A percentile compares a stretch with the other conserved stretches of the same genome.
Conservation (phyloP, 139 green algal genomes). For the Limnomonas spitsbergensis region DNA sequence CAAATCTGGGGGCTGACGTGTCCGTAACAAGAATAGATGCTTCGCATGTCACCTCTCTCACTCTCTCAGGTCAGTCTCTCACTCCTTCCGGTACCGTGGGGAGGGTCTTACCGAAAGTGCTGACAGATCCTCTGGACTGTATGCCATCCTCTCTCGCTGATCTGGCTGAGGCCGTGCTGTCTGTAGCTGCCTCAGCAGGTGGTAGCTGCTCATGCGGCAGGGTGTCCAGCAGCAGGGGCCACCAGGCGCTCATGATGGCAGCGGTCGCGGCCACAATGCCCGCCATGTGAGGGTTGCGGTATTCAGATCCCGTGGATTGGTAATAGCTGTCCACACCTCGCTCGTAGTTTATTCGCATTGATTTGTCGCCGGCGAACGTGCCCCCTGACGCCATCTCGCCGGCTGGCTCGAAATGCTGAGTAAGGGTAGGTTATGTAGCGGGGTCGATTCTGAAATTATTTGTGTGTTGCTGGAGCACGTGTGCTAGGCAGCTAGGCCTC, state of each 20-base stretch:
- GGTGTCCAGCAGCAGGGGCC: not conserved
- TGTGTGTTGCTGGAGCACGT: no score
- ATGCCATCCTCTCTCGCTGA: not conserved
- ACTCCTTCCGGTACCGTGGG: no score
- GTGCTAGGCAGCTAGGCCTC: no score
- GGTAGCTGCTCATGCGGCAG: not conserved
- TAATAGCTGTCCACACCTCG: slow-evolving; percentile 17
- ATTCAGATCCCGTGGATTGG: not conserved
- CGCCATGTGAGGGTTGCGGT: slow-evolving; percentile 20
- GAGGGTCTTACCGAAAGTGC: not conserved
- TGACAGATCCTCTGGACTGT: not conserved
- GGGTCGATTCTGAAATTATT: no score
- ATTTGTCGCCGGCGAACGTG: slow-evolving; percentile 11
- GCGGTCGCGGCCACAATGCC: slow-evolving; percentile 9
- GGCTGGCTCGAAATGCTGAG: no score
- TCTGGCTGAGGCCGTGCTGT: not conserved
- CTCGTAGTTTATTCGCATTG: slow-evolving; percentile 17
- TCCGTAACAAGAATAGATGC: no score
- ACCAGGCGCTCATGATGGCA: slow-evolving; percentile 11
- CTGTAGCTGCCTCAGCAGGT: not conserved
- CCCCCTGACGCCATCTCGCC: no score
- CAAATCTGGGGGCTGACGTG: no score
- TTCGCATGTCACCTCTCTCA: no score
- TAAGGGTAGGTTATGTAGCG: no score
- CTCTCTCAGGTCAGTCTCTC: no score